Conservation (phyloP, 164 flowering plant species). For the Magnolia officinalis region DNA sequence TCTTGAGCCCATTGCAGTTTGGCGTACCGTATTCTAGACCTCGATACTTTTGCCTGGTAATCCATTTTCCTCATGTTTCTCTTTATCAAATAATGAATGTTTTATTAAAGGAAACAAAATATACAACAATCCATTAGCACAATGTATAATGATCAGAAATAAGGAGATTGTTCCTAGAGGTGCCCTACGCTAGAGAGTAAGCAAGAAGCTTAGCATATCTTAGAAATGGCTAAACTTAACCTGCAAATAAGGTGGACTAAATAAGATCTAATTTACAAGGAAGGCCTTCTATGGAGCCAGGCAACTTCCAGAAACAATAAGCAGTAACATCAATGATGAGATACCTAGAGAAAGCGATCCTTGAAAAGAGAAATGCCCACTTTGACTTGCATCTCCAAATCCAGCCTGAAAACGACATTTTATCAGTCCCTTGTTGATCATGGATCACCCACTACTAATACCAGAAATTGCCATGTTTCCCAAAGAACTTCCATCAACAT, state of each 20-base stretch:
- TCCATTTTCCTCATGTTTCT: background rate
- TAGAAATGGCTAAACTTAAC: background rate
- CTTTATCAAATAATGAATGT: background rate
- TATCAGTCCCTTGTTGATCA: no score
- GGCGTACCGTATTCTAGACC: conserved; percentile 97
- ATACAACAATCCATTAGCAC: background rate
- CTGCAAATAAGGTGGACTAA: background rate
- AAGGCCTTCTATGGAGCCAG: no score
- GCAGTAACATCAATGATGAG: no score
- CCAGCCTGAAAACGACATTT: no score
- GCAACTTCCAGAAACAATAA: no score
- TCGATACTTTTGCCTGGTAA: conserved; percentile 93
- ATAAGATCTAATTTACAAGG: no score
- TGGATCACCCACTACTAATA: no score
- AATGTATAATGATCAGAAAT: background rate
- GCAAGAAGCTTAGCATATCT: background rate
- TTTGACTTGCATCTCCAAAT: no score
- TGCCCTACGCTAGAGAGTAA: background rate
- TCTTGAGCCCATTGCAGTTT: conserved; percentile 87
- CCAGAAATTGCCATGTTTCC: no score
- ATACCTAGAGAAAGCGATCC: no score
- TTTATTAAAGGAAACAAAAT: background rate
- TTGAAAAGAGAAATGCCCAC: no score
- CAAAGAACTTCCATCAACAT: no score
- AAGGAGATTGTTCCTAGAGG: background rate